These are phyloP conservation scores for Diaporthe ilicicola DNA, from an alignment of 2,329 filamentous ascomycete species.

Conservation along the genomic window DNA sequence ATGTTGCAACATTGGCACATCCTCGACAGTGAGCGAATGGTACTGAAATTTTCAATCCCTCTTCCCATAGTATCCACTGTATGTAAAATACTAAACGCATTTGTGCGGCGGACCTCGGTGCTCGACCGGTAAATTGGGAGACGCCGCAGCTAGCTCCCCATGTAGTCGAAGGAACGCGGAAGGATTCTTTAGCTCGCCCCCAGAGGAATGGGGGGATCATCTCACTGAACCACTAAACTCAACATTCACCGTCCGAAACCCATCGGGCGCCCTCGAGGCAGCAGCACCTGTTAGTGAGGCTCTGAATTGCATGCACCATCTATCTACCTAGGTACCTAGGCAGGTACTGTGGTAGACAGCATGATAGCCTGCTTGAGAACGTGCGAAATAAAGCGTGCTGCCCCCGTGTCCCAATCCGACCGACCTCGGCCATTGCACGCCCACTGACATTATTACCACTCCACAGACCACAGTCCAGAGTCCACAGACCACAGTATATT, in stretches of 20 bases:
- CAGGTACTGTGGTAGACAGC: too few relatives aligned
- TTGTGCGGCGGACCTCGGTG: conserved; percentile 2
- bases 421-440: background rate
- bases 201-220: background rate
- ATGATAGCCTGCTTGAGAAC: background rate
- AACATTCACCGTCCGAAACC: background rate
- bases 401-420: background rate
- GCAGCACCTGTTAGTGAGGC: background rate
- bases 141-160: background rate
- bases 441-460: background rate
- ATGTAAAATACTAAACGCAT: background rate
- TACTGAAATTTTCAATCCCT: background rate
- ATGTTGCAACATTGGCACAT: background rate
- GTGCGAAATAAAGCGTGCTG: background rate
- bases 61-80: background rate
- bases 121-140: conserved; percentile 19
- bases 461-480: too few relatives aligned
- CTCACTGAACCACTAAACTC: background rate
- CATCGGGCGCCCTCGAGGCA: background rate
- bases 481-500: too few relatives aligned
- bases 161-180: conserved; percentile 28
- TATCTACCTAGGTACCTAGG: too few relatives aligned
- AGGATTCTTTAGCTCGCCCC: conserved; percentile 25
- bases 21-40: too few relatives aligned
- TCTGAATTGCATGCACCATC: background rate